These are phyloP conservation scores for Saturnispora zaruensis DNA, from an alignment of 805 yeast genomes.

Conservation along the genomic window DNA sequence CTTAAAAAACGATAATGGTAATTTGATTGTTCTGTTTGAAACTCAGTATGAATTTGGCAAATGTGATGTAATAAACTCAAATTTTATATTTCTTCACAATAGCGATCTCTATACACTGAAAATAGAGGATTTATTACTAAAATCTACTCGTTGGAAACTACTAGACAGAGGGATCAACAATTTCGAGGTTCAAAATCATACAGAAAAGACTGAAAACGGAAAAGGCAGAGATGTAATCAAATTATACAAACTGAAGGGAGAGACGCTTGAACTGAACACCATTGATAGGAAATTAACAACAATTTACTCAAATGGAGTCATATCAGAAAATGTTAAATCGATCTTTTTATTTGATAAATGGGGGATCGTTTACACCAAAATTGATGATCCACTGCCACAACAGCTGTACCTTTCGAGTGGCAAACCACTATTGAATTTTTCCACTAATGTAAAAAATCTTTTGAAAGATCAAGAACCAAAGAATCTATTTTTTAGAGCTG, in stretches of 20 bases:
- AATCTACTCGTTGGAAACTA: slow-evolving; percentile 8
- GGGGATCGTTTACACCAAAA: slow-evolving; percentile 5
- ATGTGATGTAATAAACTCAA: not conserved
- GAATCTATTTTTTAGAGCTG: slow-evolving; percentile 1
- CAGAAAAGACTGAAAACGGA: not conserved
- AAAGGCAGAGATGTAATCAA: not conserved
- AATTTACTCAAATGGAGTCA: not conserved
- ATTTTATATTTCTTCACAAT: slow-evolving; percentile 5
- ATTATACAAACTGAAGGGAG: not conserved
- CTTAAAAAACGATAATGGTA: not conserved
- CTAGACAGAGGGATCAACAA: not conserved
- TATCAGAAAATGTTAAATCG: not conserved
- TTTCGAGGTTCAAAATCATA: slow-evolving; percentile 1
- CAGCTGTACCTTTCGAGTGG: not conserved
- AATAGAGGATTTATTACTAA: slow-evolving; percentile 1
- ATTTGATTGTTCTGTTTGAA: slow-evolving; percentile 1
- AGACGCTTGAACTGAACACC: not conserved
- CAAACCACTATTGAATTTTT: slow-evolving; percentile 1
- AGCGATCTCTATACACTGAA: not conserved
- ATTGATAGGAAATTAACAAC: not conserved
- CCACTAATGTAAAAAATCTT: not conserved
- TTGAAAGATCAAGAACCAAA: not conserved
- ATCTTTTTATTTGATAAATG: slow-evolving; percentile 1
- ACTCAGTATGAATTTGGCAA: slow-evolving; percentile 8
- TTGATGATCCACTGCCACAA: not conserved